These are phyloP conservation scores for Solanum commersonii DNA, from an alignment of 257 asterid genomes.

Conservation along the genomic window DNA sequence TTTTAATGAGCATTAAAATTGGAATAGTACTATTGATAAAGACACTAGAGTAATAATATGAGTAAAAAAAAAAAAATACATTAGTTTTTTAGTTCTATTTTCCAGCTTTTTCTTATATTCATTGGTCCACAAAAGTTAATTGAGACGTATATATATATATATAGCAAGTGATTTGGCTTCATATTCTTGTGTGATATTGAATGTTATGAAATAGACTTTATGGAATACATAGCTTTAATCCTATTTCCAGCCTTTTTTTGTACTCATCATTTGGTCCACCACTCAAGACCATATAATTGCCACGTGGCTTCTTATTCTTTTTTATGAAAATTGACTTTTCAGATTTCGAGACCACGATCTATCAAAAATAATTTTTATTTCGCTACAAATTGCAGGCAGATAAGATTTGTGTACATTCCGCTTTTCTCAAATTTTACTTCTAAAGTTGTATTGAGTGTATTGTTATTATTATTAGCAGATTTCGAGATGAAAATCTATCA, in stretches of 20 bases:
- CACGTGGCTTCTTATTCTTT: neutral
- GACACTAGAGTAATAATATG: constrained; percentile 12
- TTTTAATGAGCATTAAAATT: constrained; percentile 22
- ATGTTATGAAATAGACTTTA: neutral
- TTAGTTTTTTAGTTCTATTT: constrained; percentile 21
- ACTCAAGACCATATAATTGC: neutral
- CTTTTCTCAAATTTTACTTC: neutral
- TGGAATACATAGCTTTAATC: neutral
- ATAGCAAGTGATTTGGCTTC: neutral
- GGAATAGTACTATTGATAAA: constrained; percentile 18
- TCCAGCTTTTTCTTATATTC: neutral
- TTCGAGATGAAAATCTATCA: too few species aligned
- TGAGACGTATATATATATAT: neutral
- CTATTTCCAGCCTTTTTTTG: neutral
- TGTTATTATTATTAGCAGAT: neutral
- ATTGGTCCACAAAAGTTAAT: constrained; percentile 6
- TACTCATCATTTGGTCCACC: neutral
- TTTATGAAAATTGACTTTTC: neutral
- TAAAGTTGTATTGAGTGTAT: neutral
- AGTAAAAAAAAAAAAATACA: neutral
- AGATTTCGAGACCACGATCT: accelerated
- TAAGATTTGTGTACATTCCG: neutral
- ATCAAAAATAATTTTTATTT: neutral
- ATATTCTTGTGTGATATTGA: constrained; percentile 1
- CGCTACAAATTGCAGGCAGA: accelerated